phyloP scores from a whole-genome alignment of 2,329 filamentous ascomycete genomes.

The Orbilia ellipsospora region DNA sequence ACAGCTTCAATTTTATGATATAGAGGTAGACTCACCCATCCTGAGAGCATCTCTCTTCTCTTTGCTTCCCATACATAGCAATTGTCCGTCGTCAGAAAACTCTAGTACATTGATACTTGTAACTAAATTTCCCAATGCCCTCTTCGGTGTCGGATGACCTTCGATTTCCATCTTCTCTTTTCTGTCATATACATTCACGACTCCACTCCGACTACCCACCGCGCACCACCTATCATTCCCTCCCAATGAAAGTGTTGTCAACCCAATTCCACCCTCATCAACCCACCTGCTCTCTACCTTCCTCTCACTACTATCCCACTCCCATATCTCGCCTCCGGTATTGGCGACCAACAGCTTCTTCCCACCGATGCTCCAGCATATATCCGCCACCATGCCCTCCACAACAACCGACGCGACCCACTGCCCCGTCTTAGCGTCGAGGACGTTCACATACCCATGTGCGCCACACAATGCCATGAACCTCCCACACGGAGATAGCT shows the following conservation, averaged over 20 bases:
- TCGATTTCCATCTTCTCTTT: slow-evolving; percentile 67
- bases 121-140: slow-evolving; percentile 84
- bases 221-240: slow-evolving; percentile 89
- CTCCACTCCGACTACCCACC: slow-evolving; percentile 84
- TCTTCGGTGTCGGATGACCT: slow-evolving; percentile 74
- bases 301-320: slow-evolving; percentile 78
- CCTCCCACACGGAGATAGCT: slow-evolving; percentile 83
- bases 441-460: slow-evolving; percentile 83
- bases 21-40: slow-evolving; percentile 65
- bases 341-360: slow-evolving; percentile 83
- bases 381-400: slow-evolving; percentile 88
- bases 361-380: slow-evolving; percentile 81
- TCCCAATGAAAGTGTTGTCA: slow-evolving; percentile 83
- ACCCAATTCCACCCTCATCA: slow-evolving; percentile 88
- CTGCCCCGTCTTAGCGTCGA: slow-evolving; percentile 82
- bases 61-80: slow-evolving; percentile 84
- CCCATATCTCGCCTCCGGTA: slow-evolving; percentile 87
- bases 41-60: slow-evolving; percentile 89
- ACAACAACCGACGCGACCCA: slow-evolving; percentile 86
- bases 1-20: too few relatives aligned
- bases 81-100: slow-evolving; percentile 89
- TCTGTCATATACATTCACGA: slow-evolving; percentile 94
- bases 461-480: slow-evolving; percentile 87
- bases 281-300: slow-evolving; percentile 84
- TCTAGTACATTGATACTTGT: slow-evolving; percentile 82